A percentile compares a stretch with the other conserved stretches of the same genome.
Evolutionary conservation across 2,329 filamentous ascomycete genomes (phyloP).

Genomic region (Colletotrichum lupini): DNA sequence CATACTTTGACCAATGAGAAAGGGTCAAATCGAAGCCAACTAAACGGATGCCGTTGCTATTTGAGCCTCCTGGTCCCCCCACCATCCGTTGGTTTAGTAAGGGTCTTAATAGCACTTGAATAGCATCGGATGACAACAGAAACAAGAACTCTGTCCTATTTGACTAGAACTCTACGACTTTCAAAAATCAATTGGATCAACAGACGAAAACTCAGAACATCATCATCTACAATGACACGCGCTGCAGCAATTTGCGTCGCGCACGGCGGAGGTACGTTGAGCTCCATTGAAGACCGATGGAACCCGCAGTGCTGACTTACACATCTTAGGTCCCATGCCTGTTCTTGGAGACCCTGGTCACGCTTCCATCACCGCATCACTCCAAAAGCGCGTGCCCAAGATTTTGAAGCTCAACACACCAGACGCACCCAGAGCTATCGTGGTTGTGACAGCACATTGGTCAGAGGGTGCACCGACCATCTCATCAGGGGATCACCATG

Average conservation of each 20-base stretch:
- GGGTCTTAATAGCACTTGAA: background rate
- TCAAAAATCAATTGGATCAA: background rate
- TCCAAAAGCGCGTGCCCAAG: conserved; percentile 63
- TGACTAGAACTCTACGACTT: background rate
- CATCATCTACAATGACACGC: conserved; percentile 48
- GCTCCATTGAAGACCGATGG: background rate
- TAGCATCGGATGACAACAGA: conserved; percentile 11
- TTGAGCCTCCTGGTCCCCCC: conserved; percentile 2
- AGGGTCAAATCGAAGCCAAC: background rate
- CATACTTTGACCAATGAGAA: conserved; percentile 3
- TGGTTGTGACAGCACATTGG: conserved; percentile 71
- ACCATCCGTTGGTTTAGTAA: background rate
- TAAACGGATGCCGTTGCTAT: conserved; percentile 10
- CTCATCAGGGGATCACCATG: conserved; percentile 58
- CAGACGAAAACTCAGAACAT: background rate
- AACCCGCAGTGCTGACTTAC: background rate
- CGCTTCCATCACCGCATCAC: conserved; percentile 59
- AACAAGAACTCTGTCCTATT: background rate
- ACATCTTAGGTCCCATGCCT: conserved; percentile 62
- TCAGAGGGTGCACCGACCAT: conserved; percentile 60
- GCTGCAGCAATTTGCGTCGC: conserved; percentile 59
- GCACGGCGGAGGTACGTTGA: conserved; percentile 58
- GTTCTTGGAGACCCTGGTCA: conserved; percentile 66
- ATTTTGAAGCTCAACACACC: conserved; percentile 65
- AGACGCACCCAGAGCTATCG: conserved; percentile 60